A percentile compares a stretch with the other conserved stretches of the same genome.
phyloP scores from a whole-genome alignment of 2,329 filamentous ascomycete genomes.

The Ceratocystis papillata region DNA sequence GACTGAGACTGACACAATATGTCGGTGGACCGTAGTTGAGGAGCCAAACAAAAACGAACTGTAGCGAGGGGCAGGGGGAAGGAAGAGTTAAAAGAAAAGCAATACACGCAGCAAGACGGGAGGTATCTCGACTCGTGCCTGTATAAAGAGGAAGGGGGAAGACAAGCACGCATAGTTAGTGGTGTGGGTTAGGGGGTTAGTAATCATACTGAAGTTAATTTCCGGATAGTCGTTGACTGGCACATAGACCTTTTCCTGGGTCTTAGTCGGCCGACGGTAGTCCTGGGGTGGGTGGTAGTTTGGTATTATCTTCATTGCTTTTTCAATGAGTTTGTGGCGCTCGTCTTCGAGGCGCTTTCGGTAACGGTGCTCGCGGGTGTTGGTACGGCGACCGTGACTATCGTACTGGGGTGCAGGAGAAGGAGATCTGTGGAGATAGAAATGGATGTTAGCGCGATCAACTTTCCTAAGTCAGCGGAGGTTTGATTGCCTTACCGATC shows the following conservation, averaged over 20 bases:
- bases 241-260: constrained; percentile 99
- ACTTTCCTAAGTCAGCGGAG: neutral
- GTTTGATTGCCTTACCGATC: constrained; percentile 57
- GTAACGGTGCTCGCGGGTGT: constrained; percentile 97
- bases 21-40: constrained; percentile 11
- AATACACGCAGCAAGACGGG: constrained; percentile 28
- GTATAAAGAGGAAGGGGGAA: constrained; percentile 31
- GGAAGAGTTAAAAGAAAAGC: constrained; percentile 18
- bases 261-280: constrained; percentile 98
- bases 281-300: constrained; percentile 98
- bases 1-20: constrained; percentile 1
- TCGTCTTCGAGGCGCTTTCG: constrained; percentile 97
- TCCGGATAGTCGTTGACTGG: constrained; percentile 99
- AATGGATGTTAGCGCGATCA: constrained; percentile 22
- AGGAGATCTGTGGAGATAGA: constrained; percentile 56
- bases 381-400: constrained; percentile 98
- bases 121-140: neutral
- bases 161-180: constrained; percentile 27
- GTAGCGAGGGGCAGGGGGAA: constrained; percentile 24
- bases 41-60: constrained; percentile 29
- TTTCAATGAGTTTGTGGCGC: constrained; percentile 96
- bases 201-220: constrained; percentile 99
- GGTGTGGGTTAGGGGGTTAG: constrained; percentile 86
- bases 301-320: constrained; percentile 98
- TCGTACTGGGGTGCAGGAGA: constrained; percentile 96